Percentiles rank a stretch among this genome's conserved stretches.
Evolutionary conservation across 257 asterid genomes (phyloP).

Genomic region (Pogostemon cablin): DNA sequence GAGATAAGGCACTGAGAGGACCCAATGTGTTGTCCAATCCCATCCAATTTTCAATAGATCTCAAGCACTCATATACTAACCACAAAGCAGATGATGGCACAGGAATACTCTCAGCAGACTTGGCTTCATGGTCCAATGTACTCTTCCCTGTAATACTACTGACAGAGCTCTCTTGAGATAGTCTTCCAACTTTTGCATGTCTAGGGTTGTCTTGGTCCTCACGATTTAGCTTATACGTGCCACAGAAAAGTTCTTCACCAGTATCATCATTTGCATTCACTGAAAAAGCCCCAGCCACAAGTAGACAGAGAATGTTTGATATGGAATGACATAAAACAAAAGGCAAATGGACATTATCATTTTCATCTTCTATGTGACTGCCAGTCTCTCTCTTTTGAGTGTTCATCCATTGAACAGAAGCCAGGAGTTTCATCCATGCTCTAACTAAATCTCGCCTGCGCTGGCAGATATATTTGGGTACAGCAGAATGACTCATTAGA

Average conservation of each 20-base stretch:
- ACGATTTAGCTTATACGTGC: slow-evolving; percentile 46
- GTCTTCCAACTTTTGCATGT: slow-evolving; percentile 95
- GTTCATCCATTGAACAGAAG: slow-evolving; percentile 94
- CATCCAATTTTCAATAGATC: slow-evolving; percentile 85
- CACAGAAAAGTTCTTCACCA: slow-evolving; percentile 47
- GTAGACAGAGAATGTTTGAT: slow-evolving; percentile 73
- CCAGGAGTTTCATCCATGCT: slow-evolving; percentile 82
- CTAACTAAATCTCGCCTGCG: slow-evolving; percentile 72
- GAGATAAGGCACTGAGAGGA: slow-evolving; percentile 52
- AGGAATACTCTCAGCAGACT: slow-evolving; percentile 51
- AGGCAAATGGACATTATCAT: slow-evolving; percentile 74
- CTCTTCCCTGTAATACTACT: slow-evolving; percentile 62
- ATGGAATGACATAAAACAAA: slow-evolving; percentile 71
- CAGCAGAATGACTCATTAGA: slow-evolving; percentile 90
- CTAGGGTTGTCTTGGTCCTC: slow-evolving; percentile 79
- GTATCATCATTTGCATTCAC: slow-evolving; percentile 42
- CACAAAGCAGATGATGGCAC: slow-evolving; percentile 71
- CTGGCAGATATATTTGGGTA: slow-evolving; percentile 67
- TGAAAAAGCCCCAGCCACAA: slow-evolving; percentile 87
- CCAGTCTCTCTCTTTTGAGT: slow-evolving; percentile 90
- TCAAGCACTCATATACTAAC: slow-evolving; percentile 84
- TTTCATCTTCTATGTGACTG: slow-evolving; percentile 84
- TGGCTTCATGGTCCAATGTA: slow-evolving; percentile 47
- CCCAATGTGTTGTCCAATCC: slow-evolving; percentile 72
- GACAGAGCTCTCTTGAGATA: slow-evolving; percentile 83